Evolutionary conservation across 1,139 yeast species (phyloP).

Genomic region (Arxiozyma slooffiae): DNA sequence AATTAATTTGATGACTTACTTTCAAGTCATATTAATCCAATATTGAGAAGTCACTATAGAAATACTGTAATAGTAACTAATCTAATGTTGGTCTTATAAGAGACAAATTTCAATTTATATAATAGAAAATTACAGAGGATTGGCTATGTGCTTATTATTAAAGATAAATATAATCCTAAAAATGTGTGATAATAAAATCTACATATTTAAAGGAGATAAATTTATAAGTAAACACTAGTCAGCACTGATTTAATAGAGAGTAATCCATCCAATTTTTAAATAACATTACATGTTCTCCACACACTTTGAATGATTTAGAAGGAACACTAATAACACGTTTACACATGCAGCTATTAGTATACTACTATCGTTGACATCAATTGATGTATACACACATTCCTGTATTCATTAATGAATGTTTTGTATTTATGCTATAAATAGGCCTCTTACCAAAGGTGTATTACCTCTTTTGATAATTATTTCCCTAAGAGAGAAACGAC

Average conservation of each 20-base stretch:
- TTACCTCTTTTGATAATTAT: no score
- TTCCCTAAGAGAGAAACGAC: no score
- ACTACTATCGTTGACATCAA: no score
- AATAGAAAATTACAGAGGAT: constrained; percentile 57
- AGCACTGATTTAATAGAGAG: neutral
- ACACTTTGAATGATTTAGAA: no score
- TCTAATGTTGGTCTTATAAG: constrained; percentile 73
- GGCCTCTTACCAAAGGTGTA: no score
- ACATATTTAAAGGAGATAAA: constrained; percentile 65
- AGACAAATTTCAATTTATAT: constrained; percentile 80
- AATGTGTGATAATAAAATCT: constrained; percentile 41
- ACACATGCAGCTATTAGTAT: no score
- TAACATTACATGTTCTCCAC: neutral
- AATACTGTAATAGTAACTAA: constrained; percentile 97
- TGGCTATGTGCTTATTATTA: constrained; percentile 66
- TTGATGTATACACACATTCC: no score
- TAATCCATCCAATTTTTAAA: constrained; percentile 1
- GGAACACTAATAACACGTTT: no score
- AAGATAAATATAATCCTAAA: constrained; percentile 48
- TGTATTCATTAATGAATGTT: no score
- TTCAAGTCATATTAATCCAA: constrained; percentile 55
- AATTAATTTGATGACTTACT: constrained; percentile 37
- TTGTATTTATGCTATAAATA: no score
- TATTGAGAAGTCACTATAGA: constrained; percentile 58
- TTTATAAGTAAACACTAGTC: constrained; percentile 40